Evolutionary conservation across 1,139 yeast species (phyloP), one percentile per base, ranked within the genome.

Genomic region (Candida sp.): DNA sequence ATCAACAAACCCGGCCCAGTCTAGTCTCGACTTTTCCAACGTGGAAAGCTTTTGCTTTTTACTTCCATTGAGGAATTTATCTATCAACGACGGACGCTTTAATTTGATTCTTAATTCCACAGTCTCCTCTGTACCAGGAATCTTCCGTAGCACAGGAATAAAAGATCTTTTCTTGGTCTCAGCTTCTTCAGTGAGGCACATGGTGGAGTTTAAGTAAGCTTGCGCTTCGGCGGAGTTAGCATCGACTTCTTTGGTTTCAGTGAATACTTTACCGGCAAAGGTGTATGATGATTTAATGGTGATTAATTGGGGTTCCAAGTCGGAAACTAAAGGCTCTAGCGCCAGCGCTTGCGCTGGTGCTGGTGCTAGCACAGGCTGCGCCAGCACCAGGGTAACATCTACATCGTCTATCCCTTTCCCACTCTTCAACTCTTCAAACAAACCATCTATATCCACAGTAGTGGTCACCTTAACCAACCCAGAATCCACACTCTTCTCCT

Each of bases 1-100:
- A 63, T 93, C 98, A 21, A 95, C 97, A 66, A 87, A 91, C 47
- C 89, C 82, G 1, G 96, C 95, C 97, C 99, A 93, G 63, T 93
- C 99, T 45, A 93, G 73, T 48, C 96, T 75, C 2, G 96, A 87
- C 62, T 93, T 93, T 61, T 95, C 98, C 49, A 93, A 70, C 0
- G 99, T 95, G 19, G 96, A 87, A 48, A 95, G 72, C 61, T 90
- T 91, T 39, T 83, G 81, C 45, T 64, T 63, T 48, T 68, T 69
- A 53, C 59, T 68, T 5, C 70, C 68, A 32, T 57, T 58, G 37
- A 73, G 48, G 42, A 73, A 72, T 53, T 70, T 89, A 53, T 89
- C 97, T 23, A 90, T 71, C 39, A 91, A 66, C 5, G 95, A 82
- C 2, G 88, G 84, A 49, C 96, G 71, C 57, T 88, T 89, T 47